Base-by-base conservation (phyloP, 2,329 filamentous ascomycete genomes). In the Tolypocladium sp. region DNA sequence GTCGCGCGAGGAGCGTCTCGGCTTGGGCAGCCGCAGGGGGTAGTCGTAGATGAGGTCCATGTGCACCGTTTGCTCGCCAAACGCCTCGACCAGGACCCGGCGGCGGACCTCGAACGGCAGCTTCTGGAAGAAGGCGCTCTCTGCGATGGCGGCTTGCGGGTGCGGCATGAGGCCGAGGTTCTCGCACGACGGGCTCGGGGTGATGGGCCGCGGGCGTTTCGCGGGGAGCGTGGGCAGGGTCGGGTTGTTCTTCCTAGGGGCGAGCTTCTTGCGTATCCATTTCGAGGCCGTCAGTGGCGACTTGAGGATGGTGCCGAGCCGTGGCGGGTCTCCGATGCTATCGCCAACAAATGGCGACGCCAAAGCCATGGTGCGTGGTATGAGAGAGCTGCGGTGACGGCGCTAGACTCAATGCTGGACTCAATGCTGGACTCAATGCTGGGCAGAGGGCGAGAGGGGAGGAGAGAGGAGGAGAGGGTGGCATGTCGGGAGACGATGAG, bases 61-160 rank as follows among this genome's bases (percentile, higher is more conserved):
- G 57, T 69, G 65, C 2, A 68, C 42, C 8, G 60, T 65, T 9
- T 57, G 62, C 4, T 61, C 57, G 33, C 67, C 66, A 59, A 68
- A 68, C 12, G 66, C 67, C 8, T 61, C 61, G 3, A 60, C 49
- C 17, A 68, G 57, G 54, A 74, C 67, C 61, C 67, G 67, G 55
- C 65, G 68, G 22, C 73, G 68, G 8, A 75, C 66, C 61, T 74
- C 72, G 10, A 67, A 60, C 10, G 73, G 71, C 1, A 75, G 63
- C 35, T 63, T 65, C 54, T 65, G 66, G 58, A 73, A 70, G 59
- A 74, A 70, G 41, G 51, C 13, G 52, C 61, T 63, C 33, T 58
- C 27, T 17, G 60, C 55, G 25, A 51, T 52, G 33, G 57, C 60
- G 20, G 27, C 41, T n/a, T 27, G n/a, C n/a, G 35, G 20, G 12